Evolutionary conservation across 2,329 filamentous ascomycete species (phyloP).

Genomic region (Cryphonectria radicalis): DNA sequence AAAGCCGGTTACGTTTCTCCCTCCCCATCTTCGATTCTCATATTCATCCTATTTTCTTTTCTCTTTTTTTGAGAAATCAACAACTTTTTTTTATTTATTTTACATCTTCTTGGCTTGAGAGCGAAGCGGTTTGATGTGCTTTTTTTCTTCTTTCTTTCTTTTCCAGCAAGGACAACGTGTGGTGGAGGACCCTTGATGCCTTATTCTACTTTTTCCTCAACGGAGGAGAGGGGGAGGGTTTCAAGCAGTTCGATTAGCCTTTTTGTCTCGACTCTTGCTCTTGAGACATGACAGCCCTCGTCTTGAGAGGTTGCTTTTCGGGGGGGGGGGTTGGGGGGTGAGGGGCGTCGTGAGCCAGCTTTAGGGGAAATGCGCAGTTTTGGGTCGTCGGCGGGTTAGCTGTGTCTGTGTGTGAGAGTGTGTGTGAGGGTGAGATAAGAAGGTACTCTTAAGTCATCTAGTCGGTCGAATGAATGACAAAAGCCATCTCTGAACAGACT

Average conservation of each 20-base stretch:
- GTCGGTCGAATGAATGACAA: not conserved
- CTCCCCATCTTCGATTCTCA: conserved; percentile 16
- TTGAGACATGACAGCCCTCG: not conserved
- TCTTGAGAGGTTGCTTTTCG: not conserved
- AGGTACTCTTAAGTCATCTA: not conserved
- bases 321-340: not conserved
- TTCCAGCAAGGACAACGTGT: not conserved
- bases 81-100: conserved; percentile 12
- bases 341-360: not conserved
- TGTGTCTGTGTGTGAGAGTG: too few relatives aligned
- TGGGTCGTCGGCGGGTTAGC: not conserved
- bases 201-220: not conserved
- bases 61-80: conserved; percentile 1
- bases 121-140: conserved; percentile 6
- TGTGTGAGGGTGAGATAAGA: not conserved
- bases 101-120: conserved; percentile 19
- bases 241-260: not conserved
- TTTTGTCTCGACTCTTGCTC: not conserved
- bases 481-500: not conserved
- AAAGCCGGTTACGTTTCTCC: conserved; percentile 8
- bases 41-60: not conserved
- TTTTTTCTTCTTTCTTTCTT: not conserved
- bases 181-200: not conserved
- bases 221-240: not conserved
- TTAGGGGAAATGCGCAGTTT: not conserved